Evolutionary conservation across 345 rosid species (phyloP).

Genomic region (Pelargonium nanum): DNA sequence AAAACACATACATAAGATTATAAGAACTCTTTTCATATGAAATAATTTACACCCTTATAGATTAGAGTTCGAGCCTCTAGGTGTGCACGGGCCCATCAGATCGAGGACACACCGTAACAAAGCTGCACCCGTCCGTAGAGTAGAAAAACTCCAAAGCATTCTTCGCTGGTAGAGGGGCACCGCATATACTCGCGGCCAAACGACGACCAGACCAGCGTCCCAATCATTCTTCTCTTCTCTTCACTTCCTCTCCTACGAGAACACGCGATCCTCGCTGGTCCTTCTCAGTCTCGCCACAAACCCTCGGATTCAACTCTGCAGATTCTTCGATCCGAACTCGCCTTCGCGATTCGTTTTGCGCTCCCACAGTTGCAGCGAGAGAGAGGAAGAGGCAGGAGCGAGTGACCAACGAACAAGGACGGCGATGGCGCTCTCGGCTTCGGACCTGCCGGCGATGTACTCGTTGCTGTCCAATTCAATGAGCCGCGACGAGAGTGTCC

Average conservation of each 20-base stretch:
- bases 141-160: not conserved
- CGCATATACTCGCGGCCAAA: not conserved
- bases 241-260: not conserved
- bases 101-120: not conserved
- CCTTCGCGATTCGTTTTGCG: slow-evolving; percentile 14
- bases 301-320: not conserved
- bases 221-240: not conserved
- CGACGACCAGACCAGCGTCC: not conserved
- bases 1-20: too few species aligned
- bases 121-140: not conserved
- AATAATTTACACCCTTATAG: too few species aligned
- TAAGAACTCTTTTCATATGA: too few species aligned
- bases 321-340: slow-evolving; percentile 23
- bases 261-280: not conserved
- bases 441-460: slow-evolving; percentile 79
- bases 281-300: slow-evolving; percentile 11
- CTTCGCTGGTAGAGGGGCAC: not conserved
- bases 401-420: not conserved
- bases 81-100: too few species aligned
- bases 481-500: slow-evolving; percentile 72
- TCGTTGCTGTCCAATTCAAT: slow-evolving; percentile 70
- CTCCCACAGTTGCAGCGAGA: slow-evolving; percentile 1
- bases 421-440: slow-evolving; percentile 77
- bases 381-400: not conserved
- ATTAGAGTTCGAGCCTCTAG: too few species aligned